These are phyloP conservation scores for Solanum appendiculatum DNA, from an alignment of 257 asterid species.

Conservation along the genomic window DNA sequence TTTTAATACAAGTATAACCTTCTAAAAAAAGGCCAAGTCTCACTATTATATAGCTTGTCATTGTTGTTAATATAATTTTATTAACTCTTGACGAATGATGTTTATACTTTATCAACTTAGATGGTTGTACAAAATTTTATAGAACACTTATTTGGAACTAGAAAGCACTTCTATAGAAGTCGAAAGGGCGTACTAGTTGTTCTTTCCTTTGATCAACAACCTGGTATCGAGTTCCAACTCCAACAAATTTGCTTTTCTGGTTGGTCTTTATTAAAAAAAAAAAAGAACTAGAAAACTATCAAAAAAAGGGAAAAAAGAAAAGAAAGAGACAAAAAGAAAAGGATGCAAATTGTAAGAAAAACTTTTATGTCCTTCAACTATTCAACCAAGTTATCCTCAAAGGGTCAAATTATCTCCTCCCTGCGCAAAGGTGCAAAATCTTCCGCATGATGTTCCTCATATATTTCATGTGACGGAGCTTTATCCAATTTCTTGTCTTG, in stretches of 20 bases:
- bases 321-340: background rate
- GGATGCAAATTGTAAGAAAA: background rate
- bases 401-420: background rate
- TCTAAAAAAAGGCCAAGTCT: no score
- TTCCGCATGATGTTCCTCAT: background rate
- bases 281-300: background rate
- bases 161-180: no score
- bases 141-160: no score
- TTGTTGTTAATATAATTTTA: no score
- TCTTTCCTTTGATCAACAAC: no score
- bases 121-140: no score
- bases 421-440: background rate
- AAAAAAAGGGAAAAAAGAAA: background rate
- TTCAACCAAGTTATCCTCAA: background rate
- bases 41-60: background rate
- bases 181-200: no score
- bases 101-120: no score
- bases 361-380: background rate
- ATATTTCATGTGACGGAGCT: background rate
- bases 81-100: no score
- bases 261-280: background rate
- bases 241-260: background rate
- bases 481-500: background rate
- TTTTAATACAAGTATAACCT: no score
- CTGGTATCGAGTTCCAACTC: no score